Evolutionary conservation across 805 yeast species (phyloP), one percentile per base, ranked within the genome.

Genomic region (Kodamaea lidongshanica): DNA sequence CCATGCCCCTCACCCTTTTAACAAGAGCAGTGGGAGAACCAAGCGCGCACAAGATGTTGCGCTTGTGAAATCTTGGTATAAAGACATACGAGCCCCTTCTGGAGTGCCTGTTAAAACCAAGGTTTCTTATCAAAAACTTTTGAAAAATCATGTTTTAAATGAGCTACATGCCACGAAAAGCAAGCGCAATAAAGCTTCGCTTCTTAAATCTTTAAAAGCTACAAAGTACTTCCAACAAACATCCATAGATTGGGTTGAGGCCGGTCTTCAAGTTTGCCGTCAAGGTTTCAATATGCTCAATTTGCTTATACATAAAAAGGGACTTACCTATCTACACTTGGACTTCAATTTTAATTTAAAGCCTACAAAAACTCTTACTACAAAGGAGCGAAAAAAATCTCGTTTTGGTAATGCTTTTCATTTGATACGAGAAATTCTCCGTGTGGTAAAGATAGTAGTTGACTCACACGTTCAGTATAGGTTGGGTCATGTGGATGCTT

Each of bases 401-500:
- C 70, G 99, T 39, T 92, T 92, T 56, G 99, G 98, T 44, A 80
- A 87, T 54, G 94, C 97, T 0, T 92, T 92, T 61, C 98, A 92
- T 58, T 54, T 92, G 33, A 82, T 88, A 54, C 72, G 98, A 42
- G 99, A 92, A 59, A 74, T 92, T 16, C 56, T 92, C 34, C 73
- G 94, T 38, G 72, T 84, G n/a, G 68, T 81, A 13, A 92, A 92
- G 52, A 65, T 92, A 24, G 46, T 92, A 7, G 96, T 92, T 1
- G 99, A 92, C 57, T 79, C 94, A 0, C 97, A 92, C 52, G 89
- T 89, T 10, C 96, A 88, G 49, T 86, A 70, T 50, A 65, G 98
- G 34, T 55, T 92, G 16, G 97, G 97, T 0, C 82, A 84, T 42
- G 81, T 83, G 10, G 97, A 92, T 52, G 84, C 96, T 0, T 92